Evolutionary conservation across 208 protist species (phyloP), one percentile per base, ranked within the genome.

Genomic region (Trypanosoma theileri): DNA sequence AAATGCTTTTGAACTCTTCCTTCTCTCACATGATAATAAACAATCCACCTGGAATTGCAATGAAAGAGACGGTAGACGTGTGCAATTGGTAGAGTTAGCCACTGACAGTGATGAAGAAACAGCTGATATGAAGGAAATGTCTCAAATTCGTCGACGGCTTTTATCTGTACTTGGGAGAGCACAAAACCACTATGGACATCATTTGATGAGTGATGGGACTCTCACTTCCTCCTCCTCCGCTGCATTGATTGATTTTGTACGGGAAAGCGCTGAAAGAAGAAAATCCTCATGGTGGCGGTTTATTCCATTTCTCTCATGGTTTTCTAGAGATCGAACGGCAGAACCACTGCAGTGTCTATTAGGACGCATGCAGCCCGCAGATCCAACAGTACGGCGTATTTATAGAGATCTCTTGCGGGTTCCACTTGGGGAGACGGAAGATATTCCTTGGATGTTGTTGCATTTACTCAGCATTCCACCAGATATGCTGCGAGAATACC

Each of bases 351-450:
- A 35, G 11, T 21, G 46, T 13, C 66, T 55, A 26, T 24, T 88
- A 19, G 55, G 64, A 22, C 53, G 31, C 12, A 84, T 88, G 76
- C 72, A 72, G 28, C 56, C 35, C 17, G 51, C 61, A 21, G 84
- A 94, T 56, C 84, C 88, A 11, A 76, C 68, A 10, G 77, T 81
- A 19, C 79, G 86, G 59, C 56, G 77, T 17, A 69, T 81, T 0
- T 59, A 61, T 35, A 60, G 58, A 19, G 42, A 76, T 41, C 2
- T 64, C n/a, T 40, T 76, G 41, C 22, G 52, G 9, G 41, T 60
- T n/a, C 64, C 58, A 24, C 12, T 69, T 12, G 62, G 71, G 14
- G 71, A 76, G 10, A 19, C 65, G 40, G 71, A 71, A 41, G 71
- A 76, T 61, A 3, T 70, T 4, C 57, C 71, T 24, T 76, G 63